Evolutionary conservation across 2,329 filamentous ascomycete genomes (phyloP).

Genomic region (Beauveria scarabaeidicola): DNA sequence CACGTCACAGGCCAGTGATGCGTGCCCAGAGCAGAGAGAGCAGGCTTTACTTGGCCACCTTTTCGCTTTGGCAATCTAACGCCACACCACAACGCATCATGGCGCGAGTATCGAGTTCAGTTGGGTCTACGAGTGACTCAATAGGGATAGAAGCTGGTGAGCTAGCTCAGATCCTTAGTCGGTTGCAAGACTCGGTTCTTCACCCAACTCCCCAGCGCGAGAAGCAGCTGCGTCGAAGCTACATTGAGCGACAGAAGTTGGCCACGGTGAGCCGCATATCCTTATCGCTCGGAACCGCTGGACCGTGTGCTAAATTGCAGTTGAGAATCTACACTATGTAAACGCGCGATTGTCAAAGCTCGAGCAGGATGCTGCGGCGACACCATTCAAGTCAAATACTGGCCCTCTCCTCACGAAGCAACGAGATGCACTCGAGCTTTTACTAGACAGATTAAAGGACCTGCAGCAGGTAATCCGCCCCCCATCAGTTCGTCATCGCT

Average conservation of each 20-base stretch:
- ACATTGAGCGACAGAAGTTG: conserved; percentile 50
- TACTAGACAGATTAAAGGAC: conserved; percentile 60
- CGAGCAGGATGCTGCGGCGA: conserved; percentile 52
- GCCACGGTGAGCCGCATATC: conserved; percentile 27
- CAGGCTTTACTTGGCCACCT: background rate
- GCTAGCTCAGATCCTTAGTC: conserved; percentile 55
- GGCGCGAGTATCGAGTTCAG: background rate
- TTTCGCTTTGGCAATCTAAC: background rate
- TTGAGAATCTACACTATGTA: conserved; percentile 62
- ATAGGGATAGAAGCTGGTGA: conserved; percentile 31
- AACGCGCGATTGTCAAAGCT: conserved; percentile 59
- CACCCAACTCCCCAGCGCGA: conserved; percentile 52
- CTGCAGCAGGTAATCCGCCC: conserved; percentile 47
- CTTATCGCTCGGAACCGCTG: too few species aligned
- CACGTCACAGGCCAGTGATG: conserved; percentile 4
- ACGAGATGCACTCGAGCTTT: conserved; percentile 55
- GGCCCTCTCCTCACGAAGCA: conserved; percentile 44
- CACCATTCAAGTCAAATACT: background rate
- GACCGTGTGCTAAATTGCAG: conserved; percentile 42
- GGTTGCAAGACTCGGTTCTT: conserved; percentile 58
- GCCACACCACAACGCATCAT: conserved; percentile 1
- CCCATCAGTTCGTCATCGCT: background rate
- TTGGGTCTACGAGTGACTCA: background rate
- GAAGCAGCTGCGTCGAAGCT: conserved; percentile 48
- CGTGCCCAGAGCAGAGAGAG: too few species aligned